Conservation (phyloP, 2,329 filamentous ascomycete genomes). For the Trichoderma aggressivum region DNA sequence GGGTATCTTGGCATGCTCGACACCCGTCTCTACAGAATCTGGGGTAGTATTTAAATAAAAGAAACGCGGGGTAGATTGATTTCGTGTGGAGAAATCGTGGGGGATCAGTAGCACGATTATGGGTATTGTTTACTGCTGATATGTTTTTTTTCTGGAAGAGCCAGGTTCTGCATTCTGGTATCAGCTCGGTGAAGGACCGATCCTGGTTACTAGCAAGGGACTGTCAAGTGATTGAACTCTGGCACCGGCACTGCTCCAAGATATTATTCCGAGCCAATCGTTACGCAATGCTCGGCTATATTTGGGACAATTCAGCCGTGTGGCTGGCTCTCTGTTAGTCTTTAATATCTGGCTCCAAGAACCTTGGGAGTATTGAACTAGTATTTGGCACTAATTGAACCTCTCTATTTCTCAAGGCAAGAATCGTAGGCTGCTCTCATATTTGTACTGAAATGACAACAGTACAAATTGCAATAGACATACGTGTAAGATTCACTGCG, state of each 20-base stretch:
- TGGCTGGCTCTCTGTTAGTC: not conserved
- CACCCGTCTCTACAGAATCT: not conserved
- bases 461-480: not conserved
- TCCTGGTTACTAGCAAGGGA: not conserved
- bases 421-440: not conserved
- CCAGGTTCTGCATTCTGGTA: not conserved
- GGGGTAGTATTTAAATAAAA: slow-evolving; percentile 10
- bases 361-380: not conserved
- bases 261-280: not conserved
- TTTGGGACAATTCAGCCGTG: not conserved
- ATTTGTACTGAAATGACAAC: not conserved
- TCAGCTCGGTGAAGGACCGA: not conserved
- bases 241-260: not conserved
- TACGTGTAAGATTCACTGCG: not conserved
- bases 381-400: not conserved
- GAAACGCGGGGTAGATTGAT: not conserved
- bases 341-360: not conserved
- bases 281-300: not conserved
- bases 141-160: not conserved
- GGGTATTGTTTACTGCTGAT: not conserved
- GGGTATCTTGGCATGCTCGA: not conserved
- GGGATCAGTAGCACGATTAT: not conserved
- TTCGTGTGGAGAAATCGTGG: not conserved
- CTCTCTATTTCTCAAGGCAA: not conserved
- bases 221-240: not conserved